Base-by-base conservation (phyloP, 1,284 basidiomycete species). In the Leucoagaricus sp. region DNA sequence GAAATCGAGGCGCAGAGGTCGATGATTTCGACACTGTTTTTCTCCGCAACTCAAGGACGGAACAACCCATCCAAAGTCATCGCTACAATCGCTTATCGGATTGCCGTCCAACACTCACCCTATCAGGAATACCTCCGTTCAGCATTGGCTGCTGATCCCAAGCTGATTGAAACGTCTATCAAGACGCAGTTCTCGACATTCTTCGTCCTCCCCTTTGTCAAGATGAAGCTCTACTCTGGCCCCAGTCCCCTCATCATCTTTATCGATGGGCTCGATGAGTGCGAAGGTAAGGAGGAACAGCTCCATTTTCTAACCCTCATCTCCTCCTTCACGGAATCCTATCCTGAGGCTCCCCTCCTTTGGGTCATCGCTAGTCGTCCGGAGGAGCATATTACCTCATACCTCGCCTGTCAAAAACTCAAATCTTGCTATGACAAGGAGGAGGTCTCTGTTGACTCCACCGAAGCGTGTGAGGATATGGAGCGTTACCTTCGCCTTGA, bases 311-410 rank as follows among this genome's bases (percentile, higher is more conserved):
- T 48, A 8, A 29, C n/a, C 3, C n/a, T 48, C 25, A 34, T 48
- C 15, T 19, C 29, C 15, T 48, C 31, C 31, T 48, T 48, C 46
- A 17, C 28, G 10, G 17, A 19, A 13, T 17, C 46, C 28, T 48
- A 29, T 19, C 46, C 46, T 1, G 31, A 12, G 3, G 46, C 46
- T 5, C 46, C 28, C 1, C 28, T 48, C 5, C 17, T 48, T 17
- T 48, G 46, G 46, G 17, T 48, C 28, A 48, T 48, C 9, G 15
- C 46, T 31, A 33, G 46, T n/a, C 46, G 46, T n/a, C 28, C 46
- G 19, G 46, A 48, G 28, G n/a, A 26, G 13, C 46, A 48, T 17
- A 31, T 48, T 12, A 48, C 28, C 8, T 19, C 46, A 17, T 48
- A 19, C n/a, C 46, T 48, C 15, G 31, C 46, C 17, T 21, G 26